These are phyloP conservation scores for Globisporangium abappressorium DNA, from an alignment of 352 stramenopile species.

Conservation along the genomic window DNA sequence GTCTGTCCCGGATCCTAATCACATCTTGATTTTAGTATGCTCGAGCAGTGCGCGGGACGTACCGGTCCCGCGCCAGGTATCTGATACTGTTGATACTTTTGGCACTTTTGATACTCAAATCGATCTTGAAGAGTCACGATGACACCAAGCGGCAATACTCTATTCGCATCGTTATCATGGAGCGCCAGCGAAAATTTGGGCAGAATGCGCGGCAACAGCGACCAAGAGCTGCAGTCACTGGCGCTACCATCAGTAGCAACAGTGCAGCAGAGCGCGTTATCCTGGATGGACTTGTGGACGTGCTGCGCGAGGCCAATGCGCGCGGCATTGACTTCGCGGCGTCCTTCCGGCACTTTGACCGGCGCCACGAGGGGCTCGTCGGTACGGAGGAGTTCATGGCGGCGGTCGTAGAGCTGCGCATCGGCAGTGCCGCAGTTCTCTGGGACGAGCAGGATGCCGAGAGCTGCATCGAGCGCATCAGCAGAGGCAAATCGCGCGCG, in stretches of 20 bases:
- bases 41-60: neutral
- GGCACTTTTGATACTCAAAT: neutral
- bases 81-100: neutral
- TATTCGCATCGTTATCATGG: neutral
- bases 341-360: conserved; percentile 64
- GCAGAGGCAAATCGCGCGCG: conserved; percentile 29
- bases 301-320: conserved; percentile 43
- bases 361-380: conserved; percentile 38
- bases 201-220: neutral
- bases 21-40: too few relatives aligned
- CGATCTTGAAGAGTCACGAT: conserved; percentile 3
- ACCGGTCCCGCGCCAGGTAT: neutral
- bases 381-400: conserved; percentile 50
- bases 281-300: conserved; percentile 38
- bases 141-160: neutral
- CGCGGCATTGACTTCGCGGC: conserved; percentile 48
- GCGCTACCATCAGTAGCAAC: neutral
- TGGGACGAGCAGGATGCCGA: conserved; percentile 49
- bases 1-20: too few relatives aligned
- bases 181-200: neutral
- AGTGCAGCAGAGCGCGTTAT: conserved; percentile 9
- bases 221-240: neutral
- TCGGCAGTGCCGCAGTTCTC: conserved; percentile 13
- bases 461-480: conserved; percentile 40
- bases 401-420: conserved; percentile 41